Base-by-base conservation (phyloP, 495 filamentous ascomycete species). In the Podospora didyma region DNA sequence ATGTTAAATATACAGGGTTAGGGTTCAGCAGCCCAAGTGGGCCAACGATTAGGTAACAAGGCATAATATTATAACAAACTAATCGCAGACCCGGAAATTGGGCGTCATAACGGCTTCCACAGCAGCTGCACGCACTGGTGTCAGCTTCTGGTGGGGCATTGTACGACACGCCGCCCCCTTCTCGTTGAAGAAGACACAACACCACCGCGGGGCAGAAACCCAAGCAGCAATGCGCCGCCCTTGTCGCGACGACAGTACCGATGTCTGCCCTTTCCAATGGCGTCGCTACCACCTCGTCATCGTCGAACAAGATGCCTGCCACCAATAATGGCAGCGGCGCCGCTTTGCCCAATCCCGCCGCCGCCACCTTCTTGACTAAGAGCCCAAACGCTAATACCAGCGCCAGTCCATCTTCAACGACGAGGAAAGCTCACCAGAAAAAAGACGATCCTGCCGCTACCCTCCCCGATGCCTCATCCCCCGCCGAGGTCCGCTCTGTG, bases 401-500 rank as follows among this genome's bases (percentile, higher is more conserved):
- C 51, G 53, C 44, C 12, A 49, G 45, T 45, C 41, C 39, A 22
- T 22, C 58, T 21, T 39, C 31, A 5, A 6, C 31, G 10, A 39
- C 31, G 39, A 42, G 6, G 39, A 7, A 42, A 2, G 14, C 51
- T 21, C 21, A 24, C 10, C n/a, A n/a, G n/a, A 46, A 46, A 11
- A 39, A 49, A 21, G 45, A 45, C 53, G 53, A 60, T 41, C 60
- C 73, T n/a, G 57, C 58, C 55, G 57, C 73, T 53, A 62, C 67
- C 64, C 81, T 94, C 63, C 84, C 81, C 73, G 79, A 82, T 71
- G 88, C 88, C 64, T 84, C 80, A 53, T 86, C 87, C 62, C 73
- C 92, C 56, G 78, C 86, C 60, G 89, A 96, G 59, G 87, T 98
- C 67, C 86, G 85, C 59, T 80, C 86, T 54, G 82, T 87, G 23